A percentile compares a stretch with the other conserved stretches of the same genome.
Conservation (phyloP, 805 yeast genomes). For the Phaffomyces thermotolerans region DNA sequence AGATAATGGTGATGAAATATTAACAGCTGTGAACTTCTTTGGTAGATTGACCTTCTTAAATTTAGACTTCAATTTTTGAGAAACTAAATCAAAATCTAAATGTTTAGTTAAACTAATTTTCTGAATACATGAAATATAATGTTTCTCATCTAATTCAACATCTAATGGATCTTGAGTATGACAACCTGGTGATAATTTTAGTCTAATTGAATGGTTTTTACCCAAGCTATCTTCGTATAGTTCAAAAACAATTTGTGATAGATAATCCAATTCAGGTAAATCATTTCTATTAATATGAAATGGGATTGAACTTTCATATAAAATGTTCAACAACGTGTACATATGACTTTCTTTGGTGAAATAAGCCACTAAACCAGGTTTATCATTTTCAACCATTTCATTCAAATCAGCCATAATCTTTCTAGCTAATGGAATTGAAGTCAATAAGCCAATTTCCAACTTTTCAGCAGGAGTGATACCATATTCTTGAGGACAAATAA, state of each 20-base stretch:
- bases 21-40: conserved; percentile 83
- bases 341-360: conserved; percentile 97
- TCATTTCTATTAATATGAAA: conserved; percentile 93
- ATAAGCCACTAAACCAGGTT: conserved; percentile 81
- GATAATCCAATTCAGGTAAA: conserved; percentile 89
- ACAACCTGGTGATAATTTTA: conserved; percentile 95
- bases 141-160: conserved; percentile 92
- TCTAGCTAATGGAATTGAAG: conserved; percentile 88
- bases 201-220: conserved; percentile 81
- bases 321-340: conserved; percentile 83
- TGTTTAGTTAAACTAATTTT: conserved; percentile 86
- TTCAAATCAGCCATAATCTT: conserved; percentile 78
- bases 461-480: conserved; percentile 95
- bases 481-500: conserved; percentile 97
- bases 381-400: conserved; percentile 66
- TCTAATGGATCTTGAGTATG: conserved; percentile 97
- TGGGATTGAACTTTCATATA: conserved; percentile 90
- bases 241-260: conserved; percentile 92
- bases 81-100: conserved; percentile 83
- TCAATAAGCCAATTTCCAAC: conserved; percentile 88
- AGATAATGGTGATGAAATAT: conserved; percentile 59
- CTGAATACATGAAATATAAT: conserved; percentile 94
- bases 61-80: conserved; percentile 70
- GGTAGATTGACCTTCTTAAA: conserved; percentile 87
- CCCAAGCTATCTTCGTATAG: conserved; percentile 75